phyloP scores from a whole-genome alignment of 345 rosid species.

The Raphanus raphanistrum region DNA sequence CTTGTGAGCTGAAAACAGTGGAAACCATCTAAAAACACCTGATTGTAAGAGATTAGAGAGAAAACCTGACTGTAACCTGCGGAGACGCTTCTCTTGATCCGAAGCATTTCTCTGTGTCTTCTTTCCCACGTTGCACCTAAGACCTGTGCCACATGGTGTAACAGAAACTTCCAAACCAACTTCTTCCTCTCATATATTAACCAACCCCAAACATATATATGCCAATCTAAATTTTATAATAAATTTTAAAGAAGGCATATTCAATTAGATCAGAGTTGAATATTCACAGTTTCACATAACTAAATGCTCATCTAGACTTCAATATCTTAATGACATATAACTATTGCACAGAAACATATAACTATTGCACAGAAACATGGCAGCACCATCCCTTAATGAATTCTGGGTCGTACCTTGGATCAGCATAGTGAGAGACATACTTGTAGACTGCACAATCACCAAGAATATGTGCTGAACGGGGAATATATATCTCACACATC shows the following conservation, averaged over 20 bases:
- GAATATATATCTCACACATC: not conserved
- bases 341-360: not conserved
- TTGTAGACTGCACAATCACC: not conserved
- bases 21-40: not conserved
- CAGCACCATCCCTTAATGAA: not conserved
- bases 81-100: slow-evolving; percentile 78
- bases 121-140: slow-evolving; percentile 93
- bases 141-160: slow-evolving; percentile 72
- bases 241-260: not conserved
- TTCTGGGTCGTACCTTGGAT: not conserved
- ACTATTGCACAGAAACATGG: not conserved
- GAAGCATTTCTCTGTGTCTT: slow-evolving; percentile 94
- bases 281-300: not conserved
- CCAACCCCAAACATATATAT: not conserved
- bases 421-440: not conserved
- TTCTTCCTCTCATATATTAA: not conserved
- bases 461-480: not conserved
- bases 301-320: not conserved
- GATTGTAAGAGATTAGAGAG: not conserved
- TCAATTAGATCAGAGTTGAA: not conserved
- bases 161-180: slow-evolving; percentile 60
- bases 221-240: not conserved
- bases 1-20: not conserved
- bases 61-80: slow-evolving; percentile 91
- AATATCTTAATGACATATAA: too few species aligned